Evolutionary conservation across 2,329 filamentous ascomycete species (phyloP).

Genomic region (Malbranchea cinnamomea): DNA sequence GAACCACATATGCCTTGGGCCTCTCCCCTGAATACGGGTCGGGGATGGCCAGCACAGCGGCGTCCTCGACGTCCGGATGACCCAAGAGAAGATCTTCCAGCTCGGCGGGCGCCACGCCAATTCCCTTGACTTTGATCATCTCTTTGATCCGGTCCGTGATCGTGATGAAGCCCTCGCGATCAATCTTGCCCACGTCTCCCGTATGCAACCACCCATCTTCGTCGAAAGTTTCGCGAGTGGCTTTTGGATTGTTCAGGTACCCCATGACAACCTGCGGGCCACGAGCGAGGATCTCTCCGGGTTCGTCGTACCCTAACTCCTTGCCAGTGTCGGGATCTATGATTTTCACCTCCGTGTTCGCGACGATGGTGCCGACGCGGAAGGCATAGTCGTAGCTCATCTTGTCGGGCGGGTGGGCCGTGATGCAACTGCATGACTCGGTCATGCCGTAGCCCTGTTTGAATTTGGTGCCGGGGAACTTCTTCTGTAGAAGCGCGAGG

Average conservation of each 20-base stretch:
- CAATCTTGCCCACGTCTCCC: slow-evolving; percentile 38
- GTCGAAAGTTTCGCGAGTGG: slow-evolving; percentile 36
- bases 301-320: slow-evolving; percentile 33
- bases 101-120: slow-evolving; percentile 38
- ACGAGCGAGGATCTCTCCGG: slow-evolving; percentile 39
- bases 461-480: slow-evolving; percentile 43
- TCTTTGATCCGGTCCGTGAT: slow-evolving; percentile 40
- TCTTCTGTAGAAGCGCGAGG: slow-evolving; percentile 39
- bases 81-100: slow-evolving; percentile 34
- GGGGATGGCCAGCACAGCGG: slow-evolving; percentile 41
- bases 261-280: slow-evolving; percentile 39
- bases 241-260: slow-evolving; percentile 37
- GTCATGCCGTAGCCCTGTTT: slow-evolving; percentile 54
- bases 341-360: slow-evolving; percentile 34
- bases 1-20: slow-evolving; percentile 43
- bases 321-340: slow-evolving; percentile 42
- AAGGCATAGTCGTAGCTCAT: slow-evolving; percentile 33
- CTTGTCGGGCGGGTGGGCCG: slow-evolving; percentile 40
- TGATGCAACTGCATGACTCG: slow-evolving; percentile 48
- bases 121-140: slow-evolving; percentile 41
- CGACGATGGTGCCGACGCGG: slow-evolving; percentile 33
- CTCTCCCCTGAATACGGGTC: slow-evolving; percentile 43
- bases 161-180: slow-evolving; percentile 18
- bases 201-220: slow-evolving; percentile 40
- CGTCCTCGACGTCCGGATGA: slow-evolving; percentile 34